phyloP scores from a whole-genome alignment of 805 yeast species.

The Ogataea wickerhamii region DNA sequence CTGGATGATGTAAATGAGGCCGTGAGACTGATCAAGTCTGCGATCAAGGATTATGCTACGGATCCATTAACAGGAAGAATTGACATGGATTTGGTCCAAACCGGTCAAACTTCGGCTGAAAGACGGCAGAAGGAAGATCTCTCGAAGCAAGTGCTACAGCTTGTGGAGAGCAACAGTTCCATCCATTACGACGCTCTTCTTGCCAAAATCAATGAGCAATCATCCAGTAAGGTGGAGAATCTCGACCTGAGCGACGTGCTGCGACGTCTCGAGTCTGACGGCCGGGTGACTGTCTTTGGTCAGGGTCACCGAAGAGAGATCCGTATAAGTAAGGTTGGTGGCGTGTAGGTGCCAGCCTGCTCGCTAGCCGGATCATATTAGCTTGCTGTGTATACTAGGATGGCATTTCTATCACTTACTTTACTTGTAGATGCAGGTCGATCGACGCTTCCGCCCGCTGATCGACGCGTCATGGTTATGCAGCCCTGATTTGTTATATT shows the following conservation, averaged over 20 bases:
- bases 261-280: conserved; percentile 67
- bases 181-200: conserved; percentile 59
- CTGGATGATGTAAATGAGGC: conserved; percentile 87
- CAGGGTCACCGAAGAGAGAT: conserved; percentile 68
- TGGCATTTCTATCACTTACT: no score
- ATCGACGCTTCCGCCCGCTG: no score
- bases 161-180: conserved; percentile 48
- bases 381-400: no score
- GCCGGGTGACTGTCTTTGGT: conserved; percentile 63
- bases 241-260: conserved; percentile 66
- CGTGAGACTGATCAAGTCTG: conserved; percentile 85
- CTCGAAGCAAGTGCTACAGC: conserved; percentile 52
- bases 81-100: conserved; percentile 95
- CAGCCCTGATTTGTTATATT: conserved; percentile 4
- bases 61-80: conserved; percentile 96
- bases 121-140: conserved; percentile 73
- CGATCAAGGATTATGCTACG: conserved; percentile 96
- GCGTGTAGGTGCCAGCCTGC: background rate
- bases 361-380: no score
- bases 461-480: conserved; percentile 11
- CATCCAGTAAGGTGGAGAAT: conserved; percentile 63
- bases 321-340: conserved; percentile 19
- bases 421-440: conserved; percentile 2
- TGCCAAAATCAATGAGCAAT: conserved; percentile 61
- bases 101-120: conserved; percentile 89